Conservation (phyloP, 2,329 filamentous ascomycete genomes). For the Plectosphaerella cucumerina region DNA sequence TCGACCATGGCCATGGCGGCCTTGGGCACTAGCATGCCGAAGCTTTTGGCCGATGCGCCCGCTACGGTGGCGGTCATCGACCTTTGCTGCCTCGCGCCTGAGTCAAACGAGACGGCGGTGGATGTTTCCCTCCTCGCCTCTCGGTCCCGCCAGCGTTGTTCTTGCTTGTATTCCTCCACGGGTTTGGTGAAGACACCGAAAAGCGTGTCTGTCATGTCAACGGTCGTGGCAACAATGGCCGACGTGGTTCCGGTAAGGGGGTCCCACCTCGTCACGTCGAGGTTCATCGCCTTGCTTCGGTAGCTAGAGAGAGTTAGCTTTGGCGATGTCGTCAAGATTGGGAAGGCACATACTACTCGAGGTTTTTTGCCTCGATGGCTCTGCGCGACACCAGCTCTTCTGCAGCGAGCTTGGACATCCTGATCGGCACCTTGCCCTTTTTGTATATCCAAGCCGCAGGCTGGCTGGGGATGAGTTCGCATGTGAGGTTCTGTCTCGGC, state of each 20-base stretch:
- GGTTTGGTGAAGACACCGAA: slow-evolving; percentile 10
- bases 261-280: slow-evolving; percentile 23
- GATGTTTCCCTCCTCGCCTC: not conserved
- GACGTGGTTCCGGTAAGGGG: slow-evolving; percentile 19
- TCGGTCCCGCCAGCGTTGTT: not conserved
- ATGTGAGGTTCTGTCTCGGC: slow-evolving; percentile 2
- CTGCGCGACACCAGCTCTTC: not conserved
- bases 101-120: not conserved
- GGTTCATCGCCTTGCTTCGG: slow-evolving; percentile 18
- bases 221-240: slow-evolving; percentile 6
- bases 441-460: slow-evolving; percentile 2
- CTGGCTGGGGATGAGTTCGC: slow-evolving; percentile 5
- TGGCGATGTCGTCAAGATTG: not conserved
- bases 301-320: not conserved
- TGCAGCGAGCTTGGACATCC: slow-evolving; percentile 3
- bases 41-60: slow-evolving; percentile 7
- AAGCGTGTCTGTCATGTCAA: slow-evolving; percentile 7
- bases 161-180: slow-evolving; percentile 1
- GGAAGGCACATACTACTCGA: not conserved
- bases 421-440: slow-evolving; percentile 1
- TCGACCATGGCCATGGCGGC: slow-evolving; percentile 33
- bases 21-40: slow-evolving; percentile 23
- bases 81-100: not conserved
- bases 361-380: not conserved
- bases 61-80: slow-evolving; percentile 1